phyloP scores from a whole-genome alignment of 2,329 filamentous ascomycete genomes.

The Alternaria arborescens region DNA sequence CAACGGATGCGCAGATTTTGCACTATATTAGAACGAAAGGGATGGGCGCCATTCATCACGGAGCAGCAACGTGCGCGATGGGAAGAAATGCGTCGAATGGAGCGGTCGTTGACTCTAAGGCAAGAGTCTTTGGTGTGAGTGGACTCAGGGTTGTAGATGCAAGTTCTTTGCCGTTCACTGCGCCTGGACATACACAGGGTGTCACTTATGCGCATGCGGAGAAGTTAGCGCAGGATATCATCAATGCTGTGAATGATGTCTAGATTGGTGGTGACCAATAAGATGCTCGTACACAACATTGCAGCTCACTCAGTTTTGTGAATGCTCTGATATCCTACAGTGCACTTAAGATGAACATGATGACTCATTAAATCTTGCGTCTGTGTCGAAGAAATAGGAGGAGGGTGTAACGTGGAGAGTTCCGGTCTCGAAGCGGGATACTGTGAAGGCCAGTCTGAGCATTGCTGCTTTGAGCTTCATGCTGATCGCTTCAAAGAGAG shows the following conservation, averaged over 20 bases:
- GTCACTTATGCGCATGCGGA: slow-evolving; percentile 16
- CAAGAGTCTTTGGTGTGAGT: slow-evolving; percentile 13
- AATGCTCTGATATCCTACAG: too few species aligned
- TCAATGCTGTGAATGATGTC: neutral
- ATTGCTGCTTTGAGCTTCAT: neutral
- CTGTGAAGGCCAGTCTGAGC: neutral
- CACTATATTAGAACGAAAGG: slow-evolving; percentile 13
- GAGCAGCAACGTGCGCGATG: slow-evolving; percentile 10
- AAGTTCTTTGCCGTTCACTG: slow-evolving; percentile 10
- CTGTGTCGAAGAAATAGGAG: neutral
- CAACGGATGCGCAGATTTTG: slow-evolving; percentile 11
- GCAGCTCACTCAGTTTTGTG: neutral
- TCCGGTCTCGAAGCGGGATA: neutral
- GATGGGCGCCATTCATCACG: slow-evolving; percentile 13
- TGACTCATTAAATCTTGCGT: too few species aligned
- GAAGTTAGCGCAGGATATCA: slow-evolving; percentile 12
- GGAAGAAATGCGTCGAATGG: slow-evolving; percentile 1
- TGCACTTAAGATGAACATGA: neutral
- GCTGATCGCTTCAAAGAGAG: neutral
- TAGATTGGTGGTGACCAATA: neutral
- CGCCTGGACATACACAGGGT: slow-evolving; percentile 12
- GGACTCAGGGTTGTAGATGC: slow-evolving; percentile 13
- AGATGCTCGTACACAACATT: neutral
- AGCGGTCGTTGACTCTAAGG: slow-evolving; percentile 14
- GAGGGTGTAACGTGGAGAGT: neutral